phyloP scores from a whole-genome alignment of 139 green algal genomes.

The Coccomyxa sp. region DNA sequence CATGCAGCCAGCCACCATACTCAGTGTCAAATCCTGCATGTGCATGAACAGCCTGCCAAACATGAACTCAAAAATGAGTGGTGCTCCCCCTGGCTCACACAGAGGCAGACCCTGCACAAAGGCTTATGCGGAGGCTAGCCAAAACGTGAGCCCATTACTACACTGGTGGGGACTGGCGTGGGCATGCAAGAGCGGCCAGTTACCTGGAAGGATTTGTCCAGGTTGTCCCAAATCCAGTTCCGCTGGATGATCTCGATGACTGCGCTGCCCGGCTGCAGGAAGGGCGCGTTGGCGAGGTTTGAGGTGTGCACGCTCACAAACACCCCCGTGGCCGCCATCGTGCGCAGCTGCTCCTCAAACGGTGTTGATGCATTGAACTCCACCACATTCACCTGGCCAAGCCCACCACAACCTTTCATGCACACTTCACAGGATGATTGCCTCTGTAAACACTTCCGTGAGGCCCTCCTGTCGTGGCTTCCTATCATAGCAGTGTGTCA shows the following conservation, averaged over 20 bases:
- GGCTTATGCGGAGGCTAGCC: too few relatives aligned
- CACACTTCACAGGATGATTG: not conserved
- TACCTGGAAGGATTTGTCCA: constrained; percentile 55
- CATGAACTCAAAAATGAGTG: too few relatives aligned
- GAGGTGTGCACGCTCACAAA: constrained; percentile 81
- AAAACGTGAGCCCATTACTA: too few relatives aligned
- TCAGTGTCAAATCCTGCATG: not conserved
- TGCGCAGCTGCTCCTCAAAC: constrained; percentile 71
- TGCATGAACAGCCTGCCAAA: not conserved
- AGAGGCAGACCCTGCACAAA: too few relatives aligned
- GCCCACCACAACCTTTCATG: not conserved
- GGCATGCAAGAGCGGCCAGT: too few relatives aligned
- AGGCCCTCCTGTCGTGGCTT: too few relatives aligned
- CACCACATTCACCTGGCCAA: constrained; percentile 37
- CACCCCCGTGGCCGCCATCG: constrained; percentile 64
- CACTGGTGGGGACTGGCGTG: too few relatives aligned
- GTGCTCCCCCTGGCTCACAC: too few relatives aligned
- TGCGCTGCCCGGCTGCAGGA: constrained; percentile 70
- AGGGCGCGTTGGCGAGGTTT: constrained; percentile 75
- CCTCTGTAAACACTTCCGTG: too few relatives aligned
- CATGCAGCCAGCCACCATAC: not conserved
- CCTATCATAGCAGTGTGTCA: too few relatives aligned
- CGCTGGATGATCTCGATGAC: constrained; percentile 82
- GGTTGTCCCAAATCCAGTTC: constrained; percentile 74
- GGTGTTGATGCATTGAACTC: constrained; percentile 52